Evolutionary conservation across 305 asterid species (phyloP).

Genomic region (Nicotiana rustica): DNA sequence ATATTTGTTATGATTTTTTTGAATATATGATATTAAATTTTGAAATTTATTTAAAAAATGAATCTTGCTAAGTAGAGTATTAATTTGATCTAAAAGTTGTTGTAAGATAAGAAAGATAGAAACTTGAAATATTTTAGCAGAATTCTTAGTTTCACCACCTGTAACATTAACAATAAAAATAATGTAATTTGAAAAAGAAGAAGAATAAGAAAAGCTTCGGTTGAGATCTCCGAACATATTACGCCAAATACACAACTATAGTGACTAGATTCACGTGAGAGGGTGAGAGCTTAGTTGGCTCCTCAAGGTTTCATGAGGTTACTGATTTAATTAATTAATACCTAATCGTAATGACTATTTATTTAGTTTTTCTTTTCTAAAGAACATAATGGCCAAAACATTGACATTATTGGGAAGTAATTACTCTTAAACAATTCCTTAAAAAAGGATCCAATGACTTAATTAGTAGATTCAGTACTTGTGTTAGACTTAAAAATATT

Average conservation of each 20-base stretch:
- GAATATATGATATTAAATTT: too few species aligned
- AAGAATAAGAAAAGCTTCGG: not conserved
- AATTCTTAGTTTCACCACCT: too few species aligned
- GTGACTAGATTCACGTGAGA: slow-evolving; percentile 22
- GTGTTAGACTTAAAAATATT: not conserved
- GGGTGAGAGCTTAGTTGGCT: slow-evolving; percentile 32
- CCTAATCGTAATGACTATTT: not conserved
- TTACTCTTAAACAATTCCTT: not conserved
- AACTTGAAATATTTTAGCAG: too few species aligned
- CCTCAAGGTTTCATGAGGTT: not conserved
- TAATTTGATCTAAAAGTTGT: too few species aligned
- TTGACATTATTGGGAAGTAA: slow-evolving; percentile 14
- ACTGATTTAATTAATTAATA: slow-evolving; percentile 4
- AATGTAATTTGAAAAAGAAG: not conserved
- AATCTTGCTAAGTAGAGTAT: too few species aligned
- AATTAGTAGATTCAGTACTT: not conserved
- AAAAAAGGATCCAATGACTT: slow-evolving; percentile 19
- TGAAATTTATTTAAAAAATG: too few species aligned
- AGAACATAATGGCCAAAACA: slow-evolving; percentile 16
- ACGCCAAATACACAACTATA: not conserved
- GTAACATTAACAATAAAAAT: too few species aligned
- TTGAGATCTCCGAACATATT: not conserved
- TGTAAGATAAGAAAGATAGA: too few species aligned
- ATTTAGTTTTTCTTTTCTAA: not conserved
- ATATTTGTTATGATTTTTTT: too few species aligned